These are phyloP conservation scores for Leccinum pallidistipes DNA, from an alignment of 1,284 basidiomycete genomes.

Conservation along the genomic window DNA sequence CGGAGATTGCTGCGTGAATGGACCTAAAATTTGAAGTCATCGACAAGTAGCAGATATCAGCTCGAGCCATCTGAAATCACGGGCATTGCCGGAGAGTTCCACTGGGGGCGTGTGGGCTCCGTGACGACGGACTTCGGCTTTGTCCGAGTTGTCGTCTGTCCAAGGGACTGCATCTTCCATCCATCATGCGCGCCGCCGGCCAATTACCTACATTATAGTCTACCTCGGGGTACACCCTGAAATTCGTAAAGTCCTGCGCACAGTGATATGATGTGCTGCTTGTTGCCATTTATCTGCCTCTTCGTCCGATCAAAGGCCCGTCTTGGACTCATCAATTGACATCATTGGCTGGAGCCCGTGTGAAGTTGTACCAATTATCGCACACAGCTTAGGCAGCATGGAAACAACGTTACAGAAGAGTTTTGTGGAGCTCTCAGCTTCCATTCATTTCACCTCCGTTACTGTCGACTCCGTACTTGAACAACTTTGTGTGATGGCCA, in stretches of 20 bases:
- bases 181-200: constrained; percentile 4
- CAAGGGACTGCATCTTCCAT: constrained; percentile 3
- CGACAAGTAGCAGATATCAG: constrained; percentile 5
- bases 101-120: constrained; percentile 3
- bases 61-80: constrained; percentile 19
- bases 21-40: no score
- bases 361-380: constrained; percentile 15
- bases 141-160: constrained; percentile 3
- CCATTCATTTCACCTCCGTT: constrained; percentile 6
- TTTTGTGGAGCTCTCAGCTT: constrained; percentile 15
- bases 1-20: no score
- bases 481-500: constrained; percentile 15
- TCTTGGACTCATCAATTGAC: background rate
- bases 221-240: constrained; percentile 35
- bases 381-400: constrained; percentile 21
- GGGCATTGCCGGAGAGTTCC: constrained; percentile 27
- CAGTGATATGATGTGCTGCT: constrained; percentile 34
- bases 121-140: no score
- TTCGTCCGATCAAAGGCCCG: constrained; percentile 31
- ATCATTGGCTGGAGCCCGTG: constrained; percentile 11
- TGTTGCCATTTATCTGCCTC: constrained; percentile 12
- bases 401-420: constrained; percentile 26
- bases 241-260: constrained; percentile 22
- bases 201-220: constrained; percentile 10
- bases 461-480: background rate